phyloP scores from a whole-genome alignment of 2,329 filamentous ascomycete genomes.

The Botryotinia calthae region DNA sequence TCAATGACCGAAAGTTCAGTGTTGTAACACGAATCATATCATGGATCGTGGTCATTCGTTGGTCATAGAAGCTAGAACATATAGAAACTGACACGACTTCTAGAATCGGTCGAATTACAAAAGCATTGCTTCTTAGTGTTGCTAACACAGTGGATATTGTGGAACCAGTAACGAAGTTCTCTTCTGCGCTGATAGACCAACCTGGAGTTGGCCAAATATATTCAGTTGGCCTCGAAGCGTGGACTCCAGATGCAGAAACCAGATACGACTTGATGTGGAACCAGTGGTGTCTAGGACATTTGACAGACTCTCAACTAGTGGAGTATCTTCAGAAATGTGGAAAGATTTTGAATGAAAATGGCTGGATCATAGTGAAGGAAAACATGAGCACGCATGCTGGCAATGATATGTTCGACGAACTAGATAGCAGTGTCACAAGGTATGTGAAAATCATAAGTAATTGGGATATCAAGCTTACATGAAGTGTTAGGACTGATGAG shows the following conservation, averaged over 20 bases:
- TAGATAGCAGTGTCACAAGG: slow-evolving; percentile 75
- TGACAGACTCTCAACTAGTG: slow-evolving; percentile 71
- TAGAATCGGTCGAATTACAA: slow-evolving; percentile 80
- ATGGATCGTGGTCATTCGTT: neutral
- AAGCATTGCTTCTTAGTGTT: slow-evolving; percentile 69
- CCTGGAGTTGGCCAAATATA: slow-evolving; percentile 62
- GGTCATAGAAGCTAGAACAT: neutral
- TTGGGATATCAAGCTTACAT: neutral
- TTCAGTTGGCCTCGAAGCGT: slow-evolving; percentile 72
- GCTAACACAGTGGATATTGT: slow-evolving; percentile 76
- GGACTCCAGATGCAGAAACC: slow-evolving; percentile 49
- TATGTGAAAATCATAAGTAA: slow-evolving; percentile 32
- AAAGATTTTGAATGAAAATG: slow-evolving; percentile 49
- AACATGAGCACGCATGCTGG: slow-evolving; percentile 46
- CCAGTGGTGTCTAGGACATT: slow-evolving; percentile 86
- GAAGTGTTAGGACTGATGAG: slow-evolving; percentile 56
- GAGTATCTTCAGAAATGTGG: slow-evolving; percentile 64
- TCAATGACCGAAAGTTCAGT: neutral
- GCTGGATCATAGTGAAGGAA: slow-evolving; percentile 74
- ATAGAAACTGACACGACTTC: slow-evolving; percentile 1
- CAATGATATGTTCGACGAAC: slow-evolving; percentile 69
- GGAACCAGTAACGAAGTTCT: slow-evolving; percentile 83
- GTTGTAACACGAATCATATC: neutral
- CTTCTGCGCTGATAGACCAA: slow-evolving; percentile 55
- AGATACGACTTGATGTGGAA: slow-evolving; percentile 82